phyloP scores from a whole-genome alignment of 2,329 filamentous ascomycete species.

The Sporothrix curviconia region DNA sequence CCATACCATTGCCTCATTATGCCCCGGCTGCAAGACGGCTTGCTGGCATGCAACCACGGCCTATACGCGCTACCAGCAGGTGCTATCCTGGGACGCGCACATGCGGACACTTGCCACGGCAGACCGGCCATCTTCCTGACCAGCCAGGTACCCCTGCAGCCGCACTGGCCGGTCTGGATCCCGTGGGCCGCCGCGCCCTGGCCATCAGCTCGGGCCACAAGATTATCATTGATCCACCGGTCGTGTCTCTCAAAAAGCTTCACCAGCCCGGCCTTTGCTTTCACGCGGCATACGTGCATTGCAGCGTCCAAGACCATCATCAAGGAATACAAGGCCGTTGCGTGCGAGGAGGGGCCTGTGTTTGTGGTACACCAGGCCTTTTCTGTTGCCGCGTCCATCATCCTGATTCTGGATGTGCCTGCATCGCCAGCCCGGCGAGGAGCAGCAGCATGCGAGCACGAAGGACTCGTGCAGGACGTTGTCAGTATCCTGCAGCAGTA shows the following conservation, averaged over 20 bases:
- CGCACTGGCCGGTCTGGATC: slow-evolving; percentile 27
- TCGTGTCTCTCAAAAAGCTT: slow-evolving; percentile 30
- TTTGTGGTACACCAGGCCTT: slow-evolving; percentile 28
- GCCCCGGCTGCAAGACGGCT: slow-evolving; percentile 28
- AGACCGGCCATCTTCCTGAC: slow-evolving; percentile 27
- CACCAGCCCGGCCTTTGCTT: slow-evolving; percentile 27
- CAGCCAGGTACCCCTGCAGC: slow-evolving; percentile 22
- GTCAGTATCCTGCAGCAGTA: slow-evolving; percentile 28
- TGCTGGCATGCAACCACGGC: slow-evolving; percentile 28
- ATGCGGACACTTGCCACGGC: slow-evolving; percentile 29
- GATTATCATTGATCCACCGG: slow-evolving; percentile 37
- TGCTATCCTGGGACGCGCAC: slow-evolving; percentile 28
- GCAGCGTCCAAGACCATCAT: slow-evolving; percentile 35
- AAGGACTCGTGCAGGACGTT: slow-evolving; percentile 27
- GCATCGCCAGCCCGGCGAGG: slow-evolving; percentile 22
- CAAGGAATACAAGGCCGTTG: slow-evolving; percentile 23
- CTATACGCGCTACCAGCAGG: slow-evolving; percentile 31
- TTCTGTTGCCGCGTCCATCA: slow-evolving; percentile 25
- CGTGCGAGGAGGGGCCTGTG: slow-evolving; percentile 20
- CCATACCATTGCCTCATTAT: slow-evolving; percentile 29
- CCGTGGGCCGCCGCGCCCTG: slow-evolving; percentile 30
- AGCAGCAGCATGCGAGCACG: slow-evolving; percentile 27
- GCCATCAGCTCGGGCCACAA: slow-evolving; percentile 34
- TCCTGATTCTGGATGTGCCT: slow-evolving; percentile 27
- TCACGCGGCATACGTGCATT: slow-evolving; percentile 31